These are phyloP conservation scores for Stagonosporopsis vannaccii DNA, from an alignment of 2,329 filamentous ascomycete genomes.

Conservation along the genomic window DNA sequence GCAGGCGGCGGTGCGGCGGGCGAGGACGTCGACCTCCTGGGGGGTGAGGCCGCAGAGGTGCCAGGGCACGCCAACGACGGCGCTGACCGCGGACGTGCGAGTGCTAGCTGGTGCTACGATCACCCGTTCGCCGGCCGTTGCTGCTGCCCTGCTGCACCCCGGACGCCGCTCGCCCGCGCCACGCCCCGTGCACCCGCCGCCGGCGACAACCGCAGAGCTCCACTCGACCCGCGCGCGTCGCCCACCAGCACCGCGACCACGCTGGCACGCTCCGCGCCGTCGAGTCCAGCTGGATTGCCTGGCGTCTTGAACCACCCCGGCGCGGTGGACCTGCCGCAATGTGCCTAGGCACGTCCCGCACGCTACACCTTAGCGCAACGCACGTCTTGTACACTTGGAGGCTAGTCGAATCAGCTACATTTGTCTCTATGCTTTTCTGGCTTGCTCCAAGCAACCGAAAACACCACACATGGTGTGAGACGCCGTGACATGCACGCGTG, in stretches of 20 bases:
- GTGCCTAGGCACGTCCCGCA: slow-evolving; percentile 5
- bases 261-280: not conserved
- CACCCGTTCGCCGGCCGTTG: not conserved
- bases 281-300: not conserved
- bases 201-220: no score
- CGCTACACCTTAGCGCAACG: slow-evolving; percentile 8
- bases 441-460: no score
- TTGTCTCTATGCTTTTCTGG: not conserved
- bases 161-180: slow-evolving; percentile 2
- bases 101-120: not conserved
- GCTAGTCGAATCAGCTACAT: not conserved
- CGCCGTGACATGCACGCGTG: not conserved
- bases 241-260: not conserved
- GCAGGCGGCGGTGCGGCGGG: slow-evolving; percentile 5
- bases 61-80: slow-evolving; percentile 6
- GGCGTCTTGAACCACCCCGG: not conserved
- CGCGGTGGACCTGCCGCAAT: not conserved
- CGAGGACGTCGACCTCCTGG: not conserved
- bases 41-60: slow-evolving; percentile 1
- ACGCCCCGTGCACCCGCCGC: not conserved
- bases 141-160: slow-evolving; percentile 3
- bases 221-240: not conserved
- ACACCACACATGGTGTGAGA: not conserved
- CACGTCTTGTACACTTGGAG: not conserved
- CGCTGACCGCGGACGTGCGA: not conserved